These are phyloP conservation scores for Suillus ampliporus DNA, from an alignment of 768 basidiomycete genomes.

Conservation along the genomic window DNA sequence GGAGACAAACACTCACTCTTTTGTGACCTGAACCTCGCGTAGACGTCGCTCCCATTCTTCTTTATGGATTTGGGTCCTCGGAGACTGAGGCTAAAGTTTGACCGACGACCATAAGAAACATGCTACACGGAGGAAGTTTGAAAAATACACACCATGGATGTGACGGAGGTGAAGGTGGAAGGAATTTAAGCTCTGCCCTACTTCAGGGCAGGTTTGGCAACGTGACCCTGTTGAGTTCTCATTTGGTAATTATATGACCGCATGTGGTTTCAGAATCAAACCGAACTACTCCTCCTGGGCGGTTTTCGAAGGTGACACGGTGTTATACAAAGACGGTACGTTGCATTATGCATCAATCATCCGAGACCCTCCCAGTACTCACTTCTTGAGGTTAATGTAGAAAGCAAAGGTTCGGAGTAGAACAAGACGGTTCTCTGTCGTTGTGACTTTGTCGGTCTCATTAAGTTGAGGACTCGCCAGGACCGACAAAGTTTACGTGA, in stretches of 20 bases:
- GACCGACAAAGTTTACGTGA: too few species aligned
- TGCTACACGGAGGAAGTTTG: slow-evolving; percentile 4
- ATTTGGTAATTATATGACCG: slow-evolving; percentile 18
- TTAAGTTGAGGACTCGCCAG: too few species aligned
- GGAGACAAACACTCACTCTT: slow-evolving; percentile 71
- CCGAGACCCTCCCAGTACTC: too few species aligned
- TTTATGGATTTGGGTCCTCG: slow-evolving; percentile 66
- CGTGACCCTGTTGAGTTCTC: not conserved
- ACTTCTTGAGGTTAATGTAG: too few species aligned
- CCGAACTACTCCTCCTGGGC: too few species aligned
- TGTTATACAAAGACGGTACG: too few species aligned
- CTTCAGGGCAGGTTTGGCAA: slow-evolving; percentile 46
- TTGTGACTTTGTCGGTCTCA: too few species aligned
- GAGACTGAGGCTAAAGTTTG: slow-evolving; percentile 37
- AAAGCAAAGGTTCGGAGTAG: too few species aligned
- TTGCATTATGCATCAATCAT: too few species aligned
- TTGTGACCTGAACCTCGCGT: slow-evolving; percentile 81
- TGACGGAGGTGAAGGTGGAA: slow-evolving; percentile 20
- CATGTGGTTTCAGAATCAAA: too few species aligned
- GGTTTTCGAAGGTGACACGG: too few species aligned
- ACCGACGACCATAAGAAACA: slow-evolving; percentile 11
- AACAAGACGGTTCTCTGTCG: too few species aligned
- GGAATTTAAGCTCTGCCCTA: slow-evolving; percentile 38
- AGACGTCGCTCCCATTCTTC: slow-evolving; percentile 89
- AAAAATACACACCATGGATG: slow-evolving; percentile 38